These are phyloP conservation scores for Dothidotthia symphoricarpi DNA, from an alignment of 2,329 filamentous ascomycete genomes.

Conservation along the genomic window DNA sequence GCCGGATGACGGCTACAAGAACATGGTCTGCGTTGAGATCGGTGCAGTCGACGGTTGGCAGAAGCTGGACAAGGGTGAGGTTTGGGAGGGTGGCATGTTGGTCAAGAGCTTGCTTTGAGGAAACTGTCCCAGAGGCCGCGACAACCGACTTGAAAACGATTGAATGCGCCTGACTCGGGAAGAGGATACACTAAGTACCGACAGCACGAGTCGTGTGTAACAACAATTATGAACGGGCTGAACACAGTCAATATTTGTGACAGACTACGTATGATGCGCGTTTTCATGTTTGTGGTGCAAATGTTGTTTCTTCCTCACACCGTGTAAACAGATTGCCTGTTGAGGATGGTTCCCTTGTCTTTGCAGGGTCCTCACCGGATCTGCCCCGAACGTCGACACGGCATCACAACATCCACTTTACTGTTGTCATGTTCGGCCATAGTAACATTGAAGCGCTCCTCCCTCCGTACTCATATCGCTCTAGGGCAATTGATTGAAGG, in stretches of 20 bases:
- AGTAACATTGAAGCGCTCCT: slow-evolving; percentile 13
- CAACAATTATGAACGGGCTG: slow-evolving; percentile 2
- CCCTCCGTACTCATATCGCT: slow-evolving; percentile 6
- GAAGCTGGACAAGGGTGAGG: slow-evolving; percentile 75
- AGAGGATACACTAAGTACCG: too few relatives aligned
- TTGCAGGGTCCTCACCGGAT: slow-evolving; percentile 7
- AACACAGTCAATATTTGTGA: not conserved
- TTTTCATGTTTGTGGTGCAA: too few relatives aligned
- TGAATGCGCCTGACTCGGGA: not conserved
- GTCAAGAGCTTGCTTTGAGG: slow-evolving; percentile 47
- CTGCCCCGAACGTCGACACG: too few relatives aligned
- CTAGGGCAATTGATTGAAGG: slow-evolving; percentile 19
- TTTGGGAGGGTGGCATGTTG: slow-evolving; percentile 63
- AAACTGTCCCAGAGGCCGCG: not conserved
- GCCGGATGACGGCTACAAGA: slow-evolving; percentile 84
- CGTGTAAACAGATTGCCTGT: slow-evolving; percentile 1
- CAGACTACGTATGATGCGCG: too few relatives aligned
- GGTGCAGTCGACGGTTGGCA: slow-evolving; percentile 80
- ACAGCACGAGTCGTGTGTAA: slow-evolving; percentile 2
- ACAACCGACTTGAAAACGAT: not conserved
- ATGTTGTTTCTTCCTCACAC: not conserved
- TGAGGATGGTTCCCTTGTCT: slow-evolving; percentile 12
- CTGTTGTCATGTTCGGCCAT: not conserved
- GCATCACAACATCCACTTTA: too few relatives aligned
- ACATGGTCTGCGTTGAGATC: slow-evolving; percentile 93